Evolutionary conservation across 208 protist genomes (phyloP), one percentile per base, ranked within the genome.

Genomic region (Acanthamoeba lenticulata): DNA sequence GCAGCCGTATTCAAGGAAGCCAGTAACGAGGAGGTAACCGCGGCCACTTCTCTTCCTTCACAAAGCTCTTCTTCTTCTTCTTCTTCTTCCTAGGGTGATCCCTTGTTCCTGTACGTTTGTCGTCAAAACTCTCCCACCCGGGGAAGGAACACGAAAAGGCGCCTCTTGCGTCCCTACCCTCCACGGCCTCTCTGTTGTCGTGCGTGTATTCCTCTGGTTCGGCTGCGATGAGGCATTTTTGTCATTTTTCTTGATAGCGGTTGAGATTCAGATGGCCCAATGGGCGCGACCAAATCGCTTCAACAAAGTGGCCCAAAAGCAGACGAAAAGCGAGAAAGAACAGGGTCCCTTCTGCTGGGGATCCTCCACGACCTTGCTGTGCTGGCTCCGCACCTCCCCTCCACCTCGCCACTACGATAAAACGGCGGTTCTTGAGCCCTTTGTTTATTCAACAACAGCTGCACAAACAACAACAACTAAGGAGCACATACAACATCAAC

Each of bases 261-360:
- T 72, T 2, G 24, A 67, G 69, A 7, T 36, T 2, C 5, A 83
- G 72, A 83, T 83, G 1, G 32, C 38, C 72, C 72, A 83, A 83
- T 83, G n/a, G 62, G 17, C 11, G 36, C 27, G 24, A 4, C 17
- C 13, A 7, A 36, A 52, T 32, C 11, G 27, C 7, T 7, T 42
- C 4, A 4, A 9, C 4, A 7, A 79, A 83, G 13, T 27, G n/a
- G 72, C 6, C 40, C 15, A 38, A 83, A 83, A 83, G 40, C 72
- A 17, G 49, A 17, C 72, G 72, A 83, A 83, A 83, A 83, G 72
- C 72, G 72, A 83, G 7, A 38, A 44, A 83, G 24, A 83, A 83
- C 38, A 19, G 19, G n/a, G 1, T 32, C 72, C 38, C 40, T 27
- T 83, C 34, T 29, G 72, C 19, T 13, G 17, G 72, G 72, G 72